A percentile compares a stretch with the other conserved stretches of the same genome.
Conservation (phyloP, 1,284 basidiomycete genomes). For the Hemileia vastatrix region DNA sequence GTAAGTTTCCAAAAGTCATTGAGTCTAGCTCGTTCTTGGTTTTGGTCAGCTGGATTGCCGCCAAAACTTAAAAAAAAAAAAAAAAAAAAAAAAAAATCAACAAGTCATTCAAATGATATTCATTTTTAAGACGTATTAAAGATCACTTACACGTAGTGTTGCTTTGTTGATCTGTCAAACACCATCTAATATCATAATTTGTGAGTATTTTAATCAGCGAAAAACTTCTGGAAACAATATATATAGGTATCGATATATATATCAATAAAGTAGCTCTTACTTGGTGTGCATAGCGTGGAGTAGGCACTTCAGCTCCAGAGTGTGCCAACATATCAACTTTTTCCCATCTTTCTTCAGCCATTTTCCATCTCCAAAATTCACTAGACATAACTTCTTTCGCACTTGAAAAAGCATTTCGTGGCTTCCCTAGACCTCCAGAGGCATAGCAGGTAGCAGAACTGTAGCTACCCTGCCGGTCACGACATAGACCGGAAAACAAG, state of each 20-base stretch:
- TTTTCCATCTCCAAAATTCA: constrained; percentile 21
- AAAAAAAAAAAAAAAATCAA: not conserved
- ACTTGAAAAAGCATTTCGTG: not conserved
- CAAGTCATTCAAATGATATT: not conserved
- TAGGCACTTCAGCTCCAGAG: constrained; percentile 1
- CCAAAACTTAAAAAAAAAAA: not conserved
- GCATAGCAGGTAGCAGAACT: no score
- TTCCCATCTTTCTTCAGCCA: constrained; percentile 9
- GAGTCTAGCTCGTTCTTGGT: constrained; percentile 9
- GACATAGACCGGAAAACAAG: constrained; percentile 20
- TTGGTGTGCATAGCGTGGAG: constrained; percentile 21
- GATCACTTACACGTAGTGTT: constrained; percentile 18
- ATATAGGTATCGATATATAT: not conserved
- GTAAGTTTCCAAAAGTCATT: constrained; percentile 21
- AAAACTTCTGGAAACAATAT: not conserved
- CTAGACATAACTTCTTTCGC: constrained; percentile 20
- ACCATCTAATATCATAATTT: constrained; percentile 9
- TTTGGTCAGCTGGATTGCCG: constrained; percentile 18
- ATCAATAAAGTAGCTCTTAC: not conserved
- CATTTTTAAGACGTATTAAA: not conserved
- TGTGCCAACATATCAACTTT: constrained; percentile 9
- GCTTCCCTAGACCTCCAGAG: not conserved
- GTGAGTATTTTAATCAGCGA: not conserved
- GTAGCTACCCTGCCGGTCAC: not conserved
- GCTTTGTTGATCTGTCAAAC: constrained; percentile 11